A percentile compares a stretch with the other conserved stretches of the same genome.
phyloP scores from a whole-genome alignment of 106 monocot genomes.

The Agapanthus africanus region DNA sequence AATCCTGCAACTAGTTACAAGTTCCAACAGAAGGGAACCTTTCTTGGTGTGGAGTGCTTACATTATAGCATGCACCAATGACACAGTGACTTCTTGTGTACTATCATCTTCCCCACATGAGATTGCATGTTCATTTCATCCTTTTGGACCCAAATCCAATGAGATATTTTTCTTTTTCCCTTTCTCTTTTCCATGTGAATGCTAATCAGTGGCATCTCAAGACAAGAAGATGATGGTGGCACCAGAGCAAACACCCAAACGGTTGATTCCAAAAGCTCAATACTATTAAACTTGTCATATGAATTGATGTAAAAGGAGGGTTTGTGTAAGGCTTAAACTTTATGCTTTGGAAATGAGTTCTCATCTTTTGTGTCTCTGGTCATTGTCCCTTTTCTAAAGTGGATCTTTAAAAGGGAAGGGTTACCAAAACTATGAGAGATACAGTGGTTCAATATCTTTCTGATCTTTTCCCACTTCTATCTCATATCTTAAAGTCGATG shows the following conservation, averaged over 20 bases:
- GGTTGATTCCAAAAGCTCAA: constrained; percentile 8
- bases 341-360: constrained; percentile 15
- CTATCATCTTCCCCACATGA: constrained; percentile 6
- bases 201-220: constrained; percentile 5
- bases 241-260: constrained; percentile 13
- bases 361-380: not conserved
- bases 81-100: not conserved
- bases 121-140: constrained; percentile 10
- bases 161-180: too few species aligned
- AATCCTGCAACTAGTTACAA: not conserved
- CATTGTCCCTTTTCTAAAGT: not conserved
- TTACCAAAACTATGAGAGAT: too few species aligned
- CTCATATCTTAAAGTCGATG: too few species aligned
- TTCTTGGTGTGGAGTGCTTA: not conserved
- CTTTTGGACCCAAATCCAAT: constrained; percentile 3
- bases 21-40: not conserved
- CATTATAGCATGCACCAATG: not conserved
- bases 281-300: not conserved
- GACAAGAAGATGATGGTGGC: constrained; percentile 14
- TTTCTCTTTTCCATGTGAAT: constrained; percentile 1
- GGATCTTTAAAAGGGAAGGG: too few species aligned
- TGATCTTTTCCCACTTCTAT: too few species aligned
- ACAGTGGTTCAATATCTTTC: too few species aligned
- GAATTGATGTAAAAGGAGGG: constrained; percentile 2
- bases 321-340: not conserved